Evolutionary conservation across 2,329 filamentous ascomycete genomes (phyloP), one percentile per base, ranked within the genome.

Genomic region (Monosporascus sp.): DNA sequence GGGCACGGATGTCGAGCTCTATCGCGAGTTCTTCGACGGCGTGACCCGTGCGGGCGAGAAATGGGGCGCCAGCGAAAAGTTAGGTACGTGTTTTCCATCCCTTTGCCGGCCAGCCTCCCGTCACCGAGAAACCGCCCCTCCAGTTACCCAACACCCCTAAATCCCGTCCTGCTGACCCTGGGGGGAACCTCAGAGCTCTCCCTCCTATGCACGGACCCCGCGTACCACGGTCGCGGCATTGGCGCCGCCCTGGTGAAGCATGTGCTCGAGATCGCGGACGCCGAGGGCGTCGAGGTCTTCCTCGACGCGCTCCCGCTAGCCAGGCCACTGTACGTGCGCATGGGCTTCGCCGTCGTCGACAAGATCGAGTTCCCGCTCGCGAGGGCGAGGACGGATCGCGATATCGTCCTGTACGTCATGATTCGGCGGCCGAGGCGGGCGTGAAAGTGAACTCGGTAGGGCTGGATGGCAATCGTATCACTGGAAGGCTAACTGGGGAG

Each of bases 161-260:
- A 34, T 34, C 31, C 31, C 31, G 5, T 14, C 11, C 31, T 34
- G 9, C 31, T 34, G 1, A 34, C 4, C 11, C 9, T 5, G 31
- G 26, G 7, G 6, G 26, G 26, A 26, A 37, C 9, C 6, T 1
- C 19, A 65, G 64, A 52, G 3, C 61, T 66, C 41, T 58, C 58
- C 44, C 58, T 64, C 48, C 43, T 66, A 50, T 64, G 59, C 53
- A 59, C 61, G 2, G 58, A 59, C 17, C 60, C 59, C 2, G 57
- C 52, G 19, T 61, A 64, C 53, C 62, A 62, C 37, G 59, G 64
- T 38, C 61, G 58, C 20, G 65, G 64, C 24, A 52, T 67, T 53
- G 65, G 51, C 48, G 38, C 61, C 19, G 59, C 61, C 9, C 50
- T 66, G 1, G 51, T 66, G n/a, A 34, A 46, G 8, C 40, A 45